Evolutionary conservation across 257 asterid species (phyloP), one percentile per base, ranked within the genome.

Genomic region (Fraxinus pennsylvanica): DNA sequence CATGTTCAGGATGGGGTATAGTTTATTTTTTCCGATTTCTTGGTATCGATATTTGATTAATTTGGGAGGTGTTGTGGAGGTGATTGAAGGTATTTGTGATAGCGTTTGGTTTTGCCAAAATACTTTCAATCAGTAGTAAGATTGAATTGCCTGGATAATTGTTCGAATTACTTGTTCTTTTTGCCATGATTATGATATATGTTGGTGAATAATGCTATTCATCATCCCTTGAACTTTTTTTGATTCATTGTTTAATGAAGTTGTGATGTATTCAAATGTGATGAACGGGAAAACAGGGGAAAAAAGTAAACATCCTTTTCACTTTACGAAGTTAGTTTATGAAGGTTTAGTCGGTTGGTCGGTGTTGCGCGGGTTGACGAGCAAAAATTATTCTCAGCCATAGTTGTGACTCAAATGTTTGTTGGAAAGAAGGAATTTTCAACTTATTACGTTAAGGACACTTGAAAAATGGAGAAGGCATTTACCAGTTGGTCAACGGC

Each of bases 131-230:
- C 35, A 6, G 3, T 9, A 22, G 73, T 30, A 14, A 39, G 38
- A 36, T 67, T 79, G 75, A 75, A 75, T n/a, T 61, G 19, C 1
- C 57, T 59, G 50, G 73, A 59, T 74, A 19, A 74, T 41, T 25
- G 63, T 19, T 45, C 10, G 36, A 72, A n/a, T 5, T 69, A 15
- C 39, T 36, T 17, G 5, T 39, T 38, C 3, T 43, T 43, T 43
- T 43, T 10, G 14, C 4, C 50, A 5, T 21, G 29, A 25, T 5
- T 6, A 47, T 14, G 71, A 61, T 7, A 38, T 38, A 38, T 38
- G 41, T 6, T 38, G 10, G 41, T 6, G 9, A 36, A 1, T 36
- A 36, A 6, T 36, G 39, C 1, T 36, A 36, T 36, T 36, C 39
- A 36, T 36, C 39, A 6, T 8, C 39, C 39, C 6, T 36, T 30